Percentiles rank a stretch among this genome's conserved stretches.
Evolutionary conservation across 2,329 filamentous ascomycete genomes (phyloP).

Genomic region (Purpureocillium takamizusanense): DNA sequence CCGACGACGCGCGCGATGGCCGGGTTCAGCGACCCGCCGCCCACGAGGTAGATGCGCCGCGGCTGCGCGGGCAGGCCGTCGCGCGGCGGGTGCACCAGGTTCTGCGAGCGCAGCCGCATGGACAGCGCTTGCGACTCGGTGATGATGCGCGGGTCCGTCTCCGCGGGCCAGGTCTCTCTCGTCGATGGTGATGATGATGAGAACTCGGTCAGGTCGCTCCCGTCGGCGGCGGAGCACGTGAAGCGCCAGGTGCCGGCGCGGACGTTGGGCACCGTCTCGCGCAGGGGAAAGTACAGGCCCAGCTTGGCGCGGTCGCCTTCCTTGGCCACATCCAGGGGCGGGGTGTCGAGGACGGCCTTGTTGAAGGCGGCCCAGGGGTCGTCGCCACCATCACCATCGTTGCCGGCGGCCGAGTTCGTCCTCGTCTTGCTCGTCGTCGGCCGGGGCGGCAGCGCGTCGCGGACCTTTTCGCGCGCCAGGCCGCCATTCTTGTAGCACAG

Average conservation of each 20-base stretch:
- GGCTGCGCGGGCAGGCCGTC: slow-evolving; percentile 67
- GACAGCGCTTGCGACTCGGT: slow-evolving; percentile 93
- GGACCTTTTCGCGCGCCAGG: slow-evolving; percentile 80
- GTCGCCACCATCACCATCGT: slow-evolving; percentile 12
- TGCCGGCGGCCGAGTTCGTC: slow-evolving; percentile 9
- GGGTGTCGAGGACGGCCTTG: slow-evolving; percentile 55
- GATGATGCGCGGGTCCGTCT: slow-evolving; percentile 74
- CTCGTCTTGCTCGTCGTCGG: too few species aligned
- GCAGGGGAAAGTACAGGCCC: slow-evolving; percentile 89
- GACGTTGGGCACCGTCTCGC: slow-evolving; percentile 92
- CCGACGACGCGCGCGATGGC: slow-evolving; percentile 81
- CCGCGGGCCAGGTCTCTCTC: slow-evolving; percentile 31
- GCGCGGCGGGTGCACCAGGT: slow-evolving; percentile 55
- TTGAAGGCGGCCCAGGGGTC: slow-evolving; percentile 78
- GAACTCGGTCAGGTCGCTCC: slow-evolving; percentile 39
- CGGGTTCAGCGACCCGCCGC: slow-evolving; percentile 81
- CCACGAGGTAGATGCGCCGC: slow-evolving; percentile 85
- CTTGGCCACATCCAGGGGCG: slow-evolving; percentile 56
- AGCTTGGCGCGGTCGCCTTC: slow-evolving; percentile 60
- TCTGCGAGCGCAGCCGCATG: slow-evolving; percentile 74
- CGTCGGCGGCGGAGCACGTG: slow-evolving; percentile 48
- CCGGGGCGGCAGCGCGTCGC: slow-evolving; percentile 59
- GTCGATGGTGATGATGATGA: slow-evolving; percentile 13
- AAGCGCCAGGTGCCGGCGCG: slow-evolving; percentile 81
- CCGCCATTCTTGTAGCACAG: slow-evolving; percentile 99